Conservation (phyloP, 768 basidiomycete species). For the Russula earlei region DNA sequence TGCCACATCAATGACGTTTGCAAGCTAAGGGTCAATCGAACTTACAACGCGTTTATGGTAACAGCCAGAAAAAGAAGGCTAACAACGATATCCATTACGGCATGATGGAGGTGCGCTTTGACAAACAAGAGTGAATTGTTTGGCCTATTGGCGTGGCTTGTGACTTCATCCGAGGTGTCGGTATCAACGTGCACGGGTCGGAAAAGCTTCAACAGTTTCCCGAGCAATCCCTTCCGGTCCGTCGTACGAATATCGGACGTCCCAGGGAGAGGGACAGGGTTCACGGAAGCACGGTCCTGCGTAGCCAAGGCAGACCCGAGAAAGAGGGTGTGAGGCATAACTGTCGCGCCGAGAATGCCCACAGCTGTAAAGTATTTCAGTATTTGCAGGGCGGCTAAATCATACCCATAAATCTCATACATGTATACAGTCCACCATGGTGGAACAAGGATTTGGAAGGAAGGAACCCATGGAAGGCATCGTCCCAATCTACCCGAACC, state of each 20-base stretch:
- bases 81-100: constrained; percentile 52
- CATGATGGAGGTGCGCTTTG: constrained; percentile 54
- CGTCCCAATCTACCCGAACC: constrained; percentile 12
- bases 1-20: background rate
- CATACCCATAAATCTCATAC: background rate
- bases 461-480: constrained; percentile 14
- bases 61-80: constrained; percentile 79
- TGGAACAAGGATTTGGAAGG: constrained; percentile 16
- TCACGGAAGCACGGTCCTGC: constrained; percentile 29
- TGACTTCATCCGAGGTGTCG: background rate
- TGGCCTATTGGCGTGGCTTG: constrained; percentile 33
- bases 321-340: constrained; percentile 42
- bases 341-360: constrained; percentile 32
- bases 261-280: background rate
- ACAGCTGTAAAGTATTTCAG: constrained; percentile 3
- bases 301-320: constrained; percentile 36
- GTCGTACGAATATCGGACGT: background rate
- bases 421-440: constrained; percentile 15
- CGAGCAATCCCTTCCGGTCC: background rate
- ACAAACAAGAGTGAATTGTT: constrained; percentile 51
- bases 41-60: constrained; percentile 76
- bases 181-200: background rate
- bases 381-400: background rate
- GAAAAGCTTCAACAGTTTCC: background rate
- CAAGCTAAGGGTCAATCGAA: constrained; percentile 5